Evolutionary conservation across 1,284 basidiomycete genomes (phyloP).

Genomic region (Boletellus deceptivus): DNA sequence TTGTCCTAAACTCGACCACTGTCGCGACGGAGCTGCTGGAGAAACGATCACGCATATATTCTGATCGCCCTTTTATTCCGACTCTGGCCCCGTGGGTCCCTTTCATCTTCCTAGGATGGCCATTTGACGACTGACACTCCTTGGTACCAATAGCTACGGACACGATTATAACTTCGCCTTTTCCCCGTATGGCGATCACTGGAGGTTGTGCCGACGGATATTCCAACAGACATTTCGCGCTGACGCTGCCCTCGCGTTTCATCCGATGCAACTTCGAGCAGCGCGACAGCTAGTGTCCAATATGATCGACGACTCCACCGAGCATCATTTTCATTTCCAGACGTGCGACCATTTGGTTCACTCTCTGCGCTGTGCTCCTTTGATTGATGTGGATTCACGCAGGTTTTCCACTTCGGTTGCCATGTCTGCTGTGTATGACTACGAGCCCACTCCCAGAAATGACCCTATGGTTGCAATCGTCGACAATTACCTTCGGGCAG

Average conservation of each 20-base stretch:
- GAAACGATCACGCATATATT: constrained; percentile 19
- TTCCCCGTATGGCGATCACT: not conserved
- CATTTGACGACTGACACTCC: not conserved
- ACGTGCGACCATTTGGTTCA: not conserved
- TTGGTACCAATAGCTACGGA: not conserved
- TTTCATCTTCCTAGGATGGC: not conserved
- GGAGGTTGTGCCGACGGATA: not conserved
- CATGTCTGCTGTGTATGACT: constrained; percentile 17
- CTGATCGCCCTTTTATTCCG: constrained; percentile 13
- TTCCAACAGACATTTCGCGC: not conserved
- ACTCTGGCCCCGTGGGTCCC: constrained; percentile 7
- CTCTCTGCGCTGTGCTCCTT: not conserved
- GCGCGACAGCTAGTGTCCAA: not conserved
- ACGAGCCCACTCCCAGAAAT: constrained; percentile 9
- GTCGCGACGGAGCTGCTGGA: constrained; percentile 7
- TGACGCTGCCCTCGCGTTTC: not conserved
- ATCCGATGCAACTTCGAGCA: not conserved
- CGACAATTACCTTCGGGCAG: not conserved
- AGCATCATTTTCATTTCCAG: constrained; percentile 3
- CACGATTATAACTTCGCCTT: not conserved
- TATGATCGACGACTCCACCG: constrained; percentile 4
- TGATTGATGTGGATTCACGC: not conserved
- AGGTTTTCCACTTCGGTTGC: constrained; percentile 13
- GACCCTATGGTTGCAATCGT: constrained; percentile 15
- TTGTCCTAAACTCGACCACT: constrained; percentile 9